A percentile compares a stretch with the other conserved stretches of the same genome.
These are phyloP conservation scores for Tylopilus subfusipes DNA, from an alignment of 768 basidiomycete species.

Conservation along the genomic window DNA sequence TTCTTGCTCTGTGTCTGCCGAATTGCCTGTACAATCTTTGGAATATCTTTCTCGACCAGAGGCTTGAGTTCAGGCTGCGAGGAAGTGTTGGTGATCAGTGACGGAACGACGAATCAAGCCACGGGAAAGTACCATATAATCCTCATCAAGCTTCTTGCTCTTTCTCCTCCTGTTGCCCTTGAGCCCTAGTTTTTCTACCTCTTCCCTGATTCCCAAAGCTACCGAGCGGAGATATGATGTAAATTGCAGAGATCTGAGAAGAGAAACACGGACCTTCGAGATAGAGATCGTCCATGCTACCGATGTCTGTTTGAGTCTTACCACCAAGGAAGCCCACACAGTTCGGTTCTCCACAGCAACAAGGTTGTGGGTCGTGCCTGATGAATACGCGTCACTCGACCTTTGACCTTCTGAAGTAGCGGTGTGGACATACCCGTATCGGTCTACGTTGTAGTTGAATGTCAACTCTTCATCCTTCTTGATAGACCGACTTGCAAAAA, in stretches of 20 bases:
- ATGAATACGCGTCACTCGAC: background rate
- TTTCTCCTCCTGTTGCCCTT: slow-evolving; percentile 90
- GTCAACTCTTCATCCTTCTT: slow-evolving; percentile 84
- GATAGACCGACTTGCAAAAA: slow-evolving; percentile 86
- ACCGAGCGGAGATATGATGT: background rate
- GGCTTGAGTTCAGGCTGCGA: slow-evolving; percentile 73
- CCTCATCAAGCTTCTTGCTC: slow-evolving; percentile 90
- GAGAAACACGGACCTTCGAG: slow-evolving; percentile 63
- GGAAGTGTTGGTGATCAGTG: background rate
- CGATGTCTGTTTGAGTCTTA: slow-evolving; percentile 96
- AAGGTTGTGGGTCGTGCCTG: slow-evolving; percentile 91
- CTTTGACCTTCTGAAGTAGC: background rate
- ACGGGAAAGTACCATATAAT: slow-evolving; percentile 64
- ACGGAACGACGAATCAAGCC: background rate
- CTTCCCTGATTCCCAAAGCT: slow-evolving; percentile 94
- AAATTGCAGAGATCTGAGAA: background rate
- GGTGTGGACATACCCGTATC: slow-evolving; percentile 75
- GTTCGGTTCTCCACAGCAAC: slow-evolving; percentile 93
- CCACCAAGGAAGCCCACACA: slow-evolving; percentile 97
- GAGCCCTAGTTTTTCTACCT: slow-evolving; percentile 75
- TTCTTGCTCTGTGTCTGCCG: slow-evolving; percentile 83
- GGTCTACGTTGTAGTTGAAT: slow-evolving; percentile 99
- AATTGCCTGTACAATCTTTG: slow-evolving; percentile 88
- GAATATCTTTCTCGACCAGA: slow-evolving; percentile 73
- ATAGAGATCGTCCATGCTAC: slow-evolving; percentile 90